Conservation (phyloP, 768 basidiomycete genomes). For the Lactifluus echinatus region DNA sequence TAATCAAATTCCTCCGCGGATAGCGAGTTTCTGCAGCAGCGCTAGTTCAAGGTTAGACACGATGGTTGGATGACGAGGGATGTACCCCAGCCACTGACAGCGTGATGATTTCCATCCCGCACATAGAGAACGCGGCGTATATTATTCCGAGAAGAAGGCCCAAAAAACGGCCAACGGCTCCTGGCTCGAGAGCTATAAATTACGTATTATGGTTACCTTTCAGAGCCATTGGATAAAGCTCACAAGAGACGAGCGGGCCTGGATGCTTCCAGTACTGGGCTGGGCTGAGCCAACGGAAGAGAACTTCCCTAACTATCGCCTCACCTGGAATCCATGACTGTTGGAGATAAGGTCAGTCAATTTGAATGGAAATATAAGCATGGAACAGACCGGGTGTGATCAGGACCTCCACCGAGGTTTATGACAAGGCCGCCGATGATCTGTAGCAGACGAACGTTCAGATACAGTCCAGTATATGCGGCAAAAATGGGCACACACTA, state of each 20-base stretch:
- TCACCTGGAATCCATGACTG: constrained; percentile 19
- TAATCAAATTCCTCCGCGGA: constrained; percentile 14
- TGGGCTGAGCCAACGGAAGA: not conserved
- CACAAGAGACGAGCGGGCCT: constrained; percentile 18
- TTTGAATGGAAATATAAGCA: not conserved
- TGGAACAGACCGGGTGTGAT: constrained; percentile 15
- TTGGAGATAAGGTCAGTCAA: not conserved
- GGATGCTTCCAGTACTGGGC: constrained; percentile 18
- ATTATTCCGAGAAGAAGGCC: constrained; percentile 18
- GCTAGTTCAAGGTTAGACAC: constrained; percentile 6
- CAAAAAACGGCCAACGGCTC: constrained; percentile 16
- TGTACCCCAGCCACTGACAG: constrained; percentile 2
- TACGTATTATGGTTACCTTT: not conserved
- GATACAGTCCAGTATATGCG: not conserved
- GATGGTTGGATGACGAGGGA: too few relatives aligned
- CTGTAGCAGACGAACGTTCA: not conserved
- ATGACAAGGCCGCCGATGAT: constrained; percentile 19
- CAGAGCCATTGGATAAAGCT: not conserved
- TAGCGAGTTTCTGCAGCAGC: constrained; percentile 20
- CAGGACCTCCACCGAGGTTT: constrained; percentile 19
- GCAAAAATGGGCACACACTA: not conserved
- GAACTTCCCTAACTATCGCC: not conserved
- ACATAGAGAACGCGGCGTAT: constrained; percentile 18
- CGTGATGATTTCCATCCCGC: constrained; percentile 19
- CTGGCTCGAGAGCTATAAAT: constrained; percentile 16